Conservation (phyloP, 1,284 basidiomycete species). For the Tilletia indica region DNA sequence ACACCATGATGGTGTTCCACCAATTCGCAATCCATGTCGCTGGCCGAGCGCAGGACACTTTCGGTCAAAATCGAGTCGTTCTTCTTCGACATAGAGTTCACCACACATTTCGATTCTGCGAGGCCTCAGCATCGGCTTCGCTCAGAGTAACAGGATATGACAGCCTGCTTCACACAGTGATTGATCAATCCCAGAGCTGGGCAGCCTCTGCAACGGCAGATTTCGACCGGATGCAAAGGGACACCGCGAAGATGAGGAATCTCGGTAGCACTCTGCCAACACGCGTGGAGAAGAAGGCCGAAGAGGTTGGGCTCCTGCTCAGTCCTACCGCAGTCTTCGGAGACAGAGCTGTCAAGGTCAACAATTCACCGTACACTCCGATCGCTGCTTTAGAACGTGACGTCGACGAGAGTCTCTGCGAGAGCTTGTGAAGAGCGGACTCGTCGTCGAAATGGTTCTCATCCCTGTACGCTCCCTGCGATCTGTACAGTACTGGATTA, state of each 20-base stretch:
- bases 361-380: neutral
- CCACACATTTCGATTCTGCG: constrained; percentile 10
- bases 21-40: neutral
- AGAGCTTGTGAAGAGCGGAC: neutral
- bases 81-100: constrained; percentile 14
- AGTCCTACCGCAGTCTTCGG: neutral
- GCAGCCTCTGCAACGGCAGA: neutral
- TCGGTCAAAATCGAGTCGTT: neutral
- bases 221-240: constrained; percentile 11
- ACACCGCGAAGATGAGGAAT: neutral
- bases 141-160: constrained; percentile 14
- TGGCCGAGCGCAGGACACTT: constrained; percentile 3
- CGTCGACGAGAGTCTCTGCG: constrained; percentile 14
- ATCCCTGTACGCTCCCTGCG: constrained; percentile 10
- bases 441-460: constrained; percentile 16
- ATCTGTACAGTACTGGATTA: constrained; percentile 13
- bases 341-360: neutral
- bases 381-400: constrained; percentile 2
- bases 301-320: neutral
- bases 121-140: neutral
- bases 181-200: neutral
- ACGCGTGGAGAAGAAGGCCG: constrained; percentile 5
- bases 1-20: constrained; percentile 20
- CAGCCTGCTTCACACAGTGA: neutral
- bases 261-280: constrained; percentile 10